phyloP scores from a whole-genome alignment of 2,329 filamentous ascomycete species.

The Aspergillus clavatus region DNA sequence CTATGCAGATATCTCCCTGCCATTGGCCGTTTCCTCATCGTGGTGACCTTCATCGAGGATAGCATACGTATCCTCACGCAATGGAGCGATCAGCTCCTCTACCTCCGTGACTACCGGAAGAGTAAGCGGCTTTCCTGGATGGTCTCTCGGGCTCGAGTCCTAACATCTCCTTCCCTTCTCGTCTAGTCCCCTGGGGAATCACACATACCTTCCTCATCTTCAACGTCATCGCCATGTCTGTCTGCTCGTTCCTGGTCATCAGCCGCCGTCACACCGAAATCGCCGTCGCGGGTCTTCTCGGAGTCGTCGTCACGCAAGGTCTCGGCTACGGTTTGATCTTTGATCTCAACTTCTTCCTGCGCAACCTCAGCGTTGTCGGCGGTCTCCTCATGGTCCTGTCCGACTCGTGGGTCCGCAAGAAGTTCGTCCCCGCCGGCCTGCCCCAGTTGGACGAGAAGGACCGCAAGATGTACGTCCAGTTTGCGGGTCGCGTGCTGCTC shows the following conservation, averaged over 20 bases:
- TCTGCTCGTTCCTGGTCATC: conserved; percentile 82
- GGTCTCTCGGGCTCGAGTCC: conserved; percentile 3
- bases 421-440: conserved; percentile 89
- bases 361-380: conserved; percentile 95
- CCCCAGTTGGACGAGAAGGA: conserved; percentile 97
- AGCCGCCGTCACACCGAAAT: conserved; percentile 88
- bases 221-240: conserved; percentile 84
- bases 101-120: conserved; percentile 85
- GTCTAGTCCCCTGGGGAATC: conserved; percentile 75
- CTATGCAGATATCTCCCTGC: conserved; percentile 75
- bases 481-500: conserved; percentile 87
- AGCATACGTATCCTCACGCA: conserved; percentile 93
- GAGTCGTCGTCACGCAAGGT: conserved; percentile 86
- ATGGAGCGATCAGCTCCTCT: conserved; percentile 91
- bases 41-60: conserved; percentile 97
- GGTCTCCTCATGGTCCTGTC: conserved; percentile 96
- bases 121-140: conserved; percentile 57
- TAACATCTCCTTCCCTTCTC: conserved; percentile 14
- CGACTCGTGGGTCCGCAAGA: conserved; percentile 97
- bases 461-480: conserved; percentile 99
- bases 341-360: conserved; percentile 99
- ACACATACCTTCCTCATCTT: conserved; percentile 88
- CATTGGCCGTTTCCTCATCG: conserved; percentile 94
- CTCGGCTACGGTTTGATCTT: conserved; percentile 97
- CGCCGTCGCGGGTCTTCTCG: conserved; percentile 84